These are phyloP conservation scores for Fagopyrum tataricum DNA, from an alignment of 148 eudicot species.

Conservation along the genomic window DNA sequence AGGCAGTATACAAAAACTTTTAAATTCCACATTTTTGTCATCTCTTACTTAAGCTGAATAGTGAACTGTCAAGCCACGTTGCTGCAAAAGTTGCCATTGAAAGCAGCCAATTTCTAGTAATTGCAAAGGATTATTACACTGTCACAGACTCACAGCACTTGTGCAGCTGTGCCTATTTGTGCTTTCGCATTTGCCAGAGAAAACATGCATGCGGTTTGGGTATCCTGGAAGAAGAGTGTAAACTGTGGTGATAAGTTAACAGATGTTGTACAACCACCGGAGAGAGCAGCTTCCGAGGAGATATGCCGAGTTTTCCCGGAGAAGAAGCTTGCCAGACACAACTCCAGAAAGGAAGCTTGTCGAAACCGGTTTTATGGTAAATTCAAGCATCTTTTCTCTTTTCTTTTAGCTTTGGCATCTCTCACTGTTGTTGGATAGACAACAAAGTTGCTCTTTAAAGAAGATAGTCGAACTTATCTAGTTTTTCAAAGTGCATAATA, in stretches of 20 bases:
- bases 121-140: neutral
- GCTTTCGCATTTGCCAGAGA: neutral
- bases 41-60: neutral
- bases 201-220: conserved; percentile 31
- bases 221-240: conserved; percentile 23
- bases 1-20: neutral
- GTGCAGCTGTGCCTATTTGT: neutral
- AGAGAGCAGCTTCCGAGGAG: neutral
- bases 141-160: neutral
- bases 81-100: conserved; percentile 2
- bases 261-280: conserved; percentile 15
- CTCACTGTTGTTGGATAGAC: too few species aligned
- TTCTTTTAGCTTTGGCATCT: neutral
- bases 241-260: conserved; percentile 20
- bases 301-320: neutral
- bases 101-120: conserved; percentile 4
- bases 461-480: too few species aligned
- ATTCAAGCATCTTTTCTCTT: neutral
- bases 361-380: conserved; percentile 1
- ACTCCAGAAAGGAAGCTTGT: neutral
- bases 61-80: neutral
- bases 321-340: neutral
- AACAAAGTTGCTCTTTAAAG: too few species aligned
- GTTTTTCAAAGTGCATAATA: too few species aligned
- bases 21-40: conserved; percentile 3